A percentile compares a stretch with the other conserved stretches of the same genome.
These are phyloP conservation scores for Ailanthus altissimus DNA, from an alignment of 345 rosid species.

Conservation along the genomic window DNA sequence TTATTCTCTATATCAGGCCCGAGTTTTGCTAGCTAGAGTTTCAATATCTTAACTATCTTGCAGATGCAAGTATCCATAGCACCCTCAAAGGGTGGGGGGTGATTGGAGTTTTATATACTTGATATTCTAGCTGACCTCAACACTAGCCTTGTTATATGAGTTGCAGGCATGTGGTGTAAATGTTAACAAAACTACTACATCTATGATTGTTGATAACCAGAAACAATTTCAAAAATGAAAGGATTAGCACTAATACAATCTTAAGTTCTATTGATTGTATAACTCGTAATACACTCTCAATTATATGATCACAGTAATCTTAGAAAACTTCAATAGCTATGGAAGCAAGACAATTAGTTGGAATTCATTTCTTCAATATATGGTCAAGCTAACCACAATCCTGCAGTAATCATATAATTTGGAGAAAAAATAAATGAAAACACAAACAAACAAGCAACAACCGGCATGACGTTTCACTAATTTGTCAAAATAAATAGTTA, in stretches of 20 bases:
- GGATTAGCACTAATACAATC: background rate
- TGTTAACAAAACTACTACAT: background rate
- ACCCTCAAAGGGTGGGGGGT: background rate
- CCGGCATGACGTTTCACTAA: slow-evolving; percentile 5
- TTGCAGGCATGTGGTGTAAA: background rate
- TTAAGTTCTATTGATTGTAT: background rate
- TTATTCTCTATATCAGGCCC: background rate
- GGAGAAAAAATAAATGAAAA: background rate
- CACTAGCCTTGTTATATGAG: background rate
- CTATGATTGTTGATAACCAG: background rate
- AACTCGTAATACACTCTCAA: background rate
- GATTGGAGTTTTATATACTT: background rate
- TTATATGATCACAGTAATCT: background rate
- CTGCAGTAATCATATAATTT: background rate
- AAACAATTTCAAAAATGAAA: background rate
- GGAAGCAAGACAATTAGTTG: background rate
- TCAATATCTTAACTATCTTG: background rate
- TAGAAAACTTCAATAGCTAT: background rate
- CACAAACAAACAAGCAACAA: slow-evolving; percentile 1
- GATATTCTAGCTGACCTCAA: background rate
- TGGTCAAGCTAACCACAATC: background rate
- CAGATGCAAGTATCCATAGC: background rate
- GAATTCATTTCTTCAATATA: background rate
- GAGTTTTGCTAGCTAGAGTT: background rate
- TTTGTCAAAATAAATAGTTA: background rate